Conservation (phyloP, 1,284 basidiomycete species). For the Cutaneotrichosporon sp. region DNA sequence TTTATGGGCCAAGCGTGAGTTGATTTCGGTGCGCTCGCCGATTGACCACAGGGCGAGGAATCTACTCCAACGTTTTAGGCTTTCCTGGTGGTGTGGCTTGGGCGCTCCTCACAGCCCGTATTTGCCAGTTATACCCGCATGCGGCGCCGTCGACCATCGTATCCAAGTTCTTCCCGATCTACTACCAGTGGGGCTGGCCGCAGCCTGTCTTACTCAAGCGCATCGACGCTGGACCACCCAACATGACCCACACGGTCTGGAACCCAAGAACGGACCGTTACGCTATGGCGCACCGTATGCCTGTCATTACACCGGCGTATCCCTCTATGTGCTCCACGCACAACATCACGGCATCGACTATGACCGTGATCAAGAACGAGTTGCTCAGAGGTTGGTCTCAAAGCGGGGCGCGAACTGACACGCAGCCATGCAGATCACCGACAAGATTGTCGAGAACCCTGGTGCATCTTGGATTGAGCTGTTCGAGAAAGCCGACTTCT, state of each 20-base stretch:
- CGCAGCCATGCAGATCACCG: conserved; percentile 82
- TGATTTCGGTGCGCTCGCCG: neutral
- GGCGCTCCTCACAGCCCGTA: conserved; percentile 96
- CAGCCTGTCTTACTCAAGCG: conserved; percentile 93
- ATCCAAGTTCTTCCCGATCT: conserved; percentile 93
- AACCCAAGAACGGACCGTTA: conserved; percentile 95
- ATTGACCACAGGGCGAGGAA: conserved; percentile 66
- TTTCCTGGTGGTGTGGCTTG: conserved; percentile 98
- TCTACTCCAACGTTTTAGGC: conserved; percentile 97
- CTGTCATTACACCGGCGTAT: conserved; percentile 99
- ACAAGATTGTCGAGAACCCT: conserved; percentile 66
- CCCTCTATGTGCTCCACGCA: conserved; percentile 99
- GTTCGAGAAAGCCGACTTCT: conserved; percentile 93
- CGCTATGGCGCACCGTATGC: conserved; percentile 94
- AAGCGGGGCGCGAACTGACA: conserved; percentile 10
- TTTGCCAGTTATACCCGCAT: conserved; percentile 97
- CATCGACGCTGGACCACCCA: conserved; percentile 83
- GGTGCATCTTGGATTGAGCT: conserved; percentile 85
- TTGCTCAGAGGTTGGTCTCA: conserved; percentile 72
- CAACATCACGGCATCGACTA: conserved; percentile 92
- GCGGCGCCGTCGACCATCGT: conserved; percentile 92
- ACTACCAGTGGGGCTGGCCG: conserved; percentile 98
- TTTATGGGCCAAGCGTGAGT: conserved; percentile 90
- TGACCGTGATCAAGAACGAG: conserved; percentile 94
- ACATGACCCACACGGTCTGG: conserved; percentile 87